Evolutionary conservation across 306 rosid genomes (phyloP), one percentile per base, ranked within the genome.

Genomic region (Herpetospermum pedunculosum): DNA sequence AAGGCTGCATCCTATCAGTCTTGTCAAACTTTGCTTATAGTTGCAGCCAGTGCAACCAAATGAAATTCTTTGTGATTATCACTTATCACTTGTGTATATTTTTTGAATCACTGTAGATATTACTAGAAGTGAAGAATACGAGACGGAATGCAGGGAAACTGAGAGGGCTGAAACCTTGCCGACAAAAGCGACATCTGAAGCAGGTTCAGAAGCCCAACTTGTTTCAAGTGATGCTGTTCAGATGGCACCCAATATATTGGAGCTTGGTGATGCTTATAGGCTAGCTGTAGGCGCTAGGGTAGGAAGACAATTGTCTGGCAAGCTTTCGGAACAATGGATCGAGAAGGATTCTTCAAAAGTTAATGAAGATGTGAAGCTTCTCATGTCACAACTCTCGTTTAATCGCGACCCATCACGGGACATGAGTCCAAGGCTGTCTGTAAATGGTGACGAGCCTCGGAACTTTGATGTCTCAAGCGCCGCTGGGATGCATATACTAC

Each of bases 261-360:
- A 95, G 76, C 89, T 91, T 37, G 97, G 96, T 44, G 99, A 91
- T 87, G 96, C 99, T 81, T 95, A 95, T 83, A 95, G 87, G 77
- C 82, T 89, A 55, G 89, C 88, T 81, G 81, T 91, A 69, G 72
- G 86, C 40, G 76, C 80, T 74, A 74, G 77, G 86, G 92, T 75
- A 86, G 90, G 91, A 81, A 84, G 83, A 67, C 91, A 90, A 74
- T 18, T 84, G 35, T 87, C 98, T 53, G 90, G 91, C 38, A 75
- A 52, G 74, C 88, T 89, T 77, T 81, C 82, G 0, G 97, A 94
- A 65, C 90, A 88, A 60, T 87, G 92, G 96, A 76, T 85, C 49
- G 95, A 86, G 76, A 94, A 89, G 80, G 96, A 95, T 81, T 83
- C 91, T 62, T 72, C 92, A 18, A 95, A 78, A 91, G 80, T 82